Percentiles rank a stretch among this genome's conserved stretches.
Evolutionary conservation across 2,329 filamentous ascomycete genomes (phyloP).

Genomic region (Curvularia verruculosa): DNA sequence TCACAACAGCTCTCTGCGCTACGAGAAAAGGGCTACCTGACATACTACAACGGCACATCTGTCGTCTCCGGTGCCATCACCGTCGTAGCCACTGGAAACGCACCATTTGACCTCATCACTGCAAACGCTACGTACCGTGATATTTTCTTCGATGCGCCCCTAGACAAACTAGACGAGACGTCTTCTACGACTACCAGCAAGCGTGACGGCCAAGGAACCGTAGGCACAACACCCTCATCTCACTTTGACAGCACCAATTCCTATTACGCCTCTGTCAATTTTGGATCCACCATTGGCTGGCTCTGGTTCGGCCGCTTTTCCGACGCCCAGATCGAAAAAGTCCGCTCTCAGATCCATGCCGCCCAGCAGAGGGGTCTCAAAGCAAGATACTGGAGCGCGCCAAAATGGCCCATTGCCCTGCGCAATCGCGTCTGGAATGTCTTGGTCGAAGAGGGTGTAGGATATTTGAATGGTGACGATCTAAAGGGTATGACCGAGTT

Average conservation of each 20-base stretch:
- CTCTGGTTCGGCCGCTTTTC: conserved; percentile 58
- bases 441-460: conserved; percentile 60
- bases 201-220: conserved; percentile 53
- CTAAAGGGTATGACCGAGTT: conserved; percentile 55
- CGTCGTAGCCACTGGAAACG: conserved; percentile 61
- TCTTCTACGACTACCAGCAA: background rate
- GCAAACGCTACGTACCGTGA: conserved; percentile 58
- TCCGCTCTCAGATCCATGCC: conserved; percentile 59
- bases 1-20: conserved; percentile 54
- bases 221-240: conserved; percentile 48
- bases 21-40: conserved; percentile 57
- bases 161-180: conserved; percentile 46
- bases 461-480: conserved; percentile 65
- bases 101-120: conserved; percentile 56
- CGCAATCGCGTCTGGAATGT: conserved; percentile 62
- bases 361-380: conserved; percentile 61
- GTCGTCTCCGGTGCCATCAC: conserved; percentile 55
- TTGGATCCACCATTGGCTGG: conserved; percentile 60
- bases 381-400: conserved; percentile 63
- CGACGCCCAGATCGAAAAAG: conserved; percentile 51
- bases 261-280: conserved; percentile 69
- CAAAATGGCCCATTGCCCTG: conserved; percentile 60
- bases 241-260: conserved; percentile 60
- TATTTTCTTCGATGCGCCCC: conserved; percentile 63
- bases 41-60: conserved; percentile 56